Evolutionary conservation across 2,329 filamentous ascomycete species (phyloP), one percentile per base, ranked within the genome.

Genomic region (Plenodomus lindquistii): DNA sequence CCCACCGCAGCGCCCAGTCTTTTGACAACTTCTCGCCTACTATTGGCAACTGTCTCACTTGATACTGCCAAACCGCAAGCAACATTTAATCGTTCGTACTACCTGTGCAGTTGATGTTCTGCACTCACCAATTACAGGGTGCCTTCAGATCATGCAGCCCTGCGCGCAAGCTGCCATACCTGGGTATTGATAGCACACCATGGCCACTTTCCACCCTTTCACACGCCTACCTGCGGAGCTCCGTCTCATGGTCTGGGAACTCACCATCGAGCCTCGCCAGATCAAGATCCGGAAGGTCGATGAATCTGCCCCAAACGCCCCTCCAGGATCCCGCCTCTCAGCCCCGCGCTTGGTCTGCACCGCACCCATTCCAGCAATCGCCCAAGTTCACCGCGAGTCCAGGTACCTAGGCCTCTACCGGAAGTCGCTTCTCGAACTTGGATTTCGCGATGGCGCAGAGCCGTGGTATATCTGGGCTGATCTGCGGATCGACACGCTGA

Each of bases 261-360:
- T 52, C 17, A 46, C 48, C 6, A 45, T 55, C 20, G 52, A 55
- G 37, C 52, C 52, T 37, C 48, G 52, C 19, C 44, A 38, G 15
- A 38, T 55, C 19, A 22, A 55, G 17, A 2, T 40, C 18, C 20
- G 9, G 4, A 24, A 7, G 6, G 11, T 15, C 11, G 27, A 31
- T 7, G 4, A 8, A 24, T 6, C 6, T 13, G 27, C 15, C 27
- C 9, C 27, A 15, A 31, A 8, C 4, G 27, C 27, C 27, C 27
- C 6, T 4, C 27, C 27, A 31, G 27, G 27, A 15, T 11, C 27
- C 11, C 27, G 27, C 11, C 11, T 31, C 27, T 31, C 27, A 31
- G 27, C 27, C 27, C 27, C 11, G 15, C 27, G 27, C 27, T 13
- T 31, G 11, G 11, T 31, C 27, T 31, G 6, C 27, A 7, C 27